Conservation (phyloP, 306 rosid genomes). For the Glycine soja region DNA sequence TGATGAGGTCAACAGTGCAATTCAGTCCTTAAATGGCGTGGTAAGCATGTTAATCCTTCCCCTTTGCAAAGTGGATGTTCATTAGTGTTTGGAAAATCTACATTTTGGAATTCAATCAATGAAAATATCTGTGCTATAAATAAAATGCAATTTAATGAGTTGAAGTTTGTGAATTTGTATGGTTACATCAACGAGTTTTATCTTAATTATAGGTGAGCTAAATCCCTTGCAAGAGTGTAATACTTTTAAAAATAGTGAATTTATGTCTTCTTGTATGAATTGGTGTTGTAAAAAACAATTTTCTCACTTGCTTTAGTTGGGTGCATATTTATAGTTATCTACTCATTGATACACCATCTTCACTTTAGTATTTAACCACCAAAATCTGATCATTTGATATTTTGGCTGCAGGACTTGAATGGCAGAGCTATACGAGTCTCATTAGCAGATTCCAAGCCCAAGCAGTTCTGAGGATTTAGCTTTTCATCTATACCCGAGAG, state of each 20-base stretch:
- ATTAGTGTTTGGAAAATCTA: neutral
- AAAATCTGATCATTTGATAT: conserved; percentile 38
- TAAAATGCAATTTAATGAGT: neutral
- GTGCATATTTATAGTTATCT: neutral
- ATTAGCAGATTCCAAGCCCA: conserved; percentile 72
- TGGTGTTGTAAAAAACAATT: neutral
- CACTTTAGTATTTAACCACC: neutral
- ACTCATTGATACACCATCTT: neutral
- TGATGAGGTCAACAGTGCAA: conserved; percentile 77
- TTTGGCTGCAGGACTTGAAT: conserved; percentile 70
- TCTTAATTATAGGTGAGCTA: neutral
- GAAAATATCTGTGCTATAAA: neutral
- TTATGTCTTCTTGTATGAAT: neutral
- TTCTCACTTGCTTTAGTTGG: neutral
- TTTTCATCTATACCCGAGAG: conserved; percentile 30
- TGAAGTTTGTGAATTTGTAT: neutral
- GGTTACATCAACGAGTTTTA: neutral
- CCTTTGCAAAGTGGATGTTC: neutral
- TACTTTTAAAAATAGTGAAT: neutral
- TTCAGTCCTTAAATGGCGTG: conserved; percentile 79
- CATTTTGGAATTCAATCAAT: neutral
- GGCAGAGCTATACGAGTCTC: conserved; percentile 88
- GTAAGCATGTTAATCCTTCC: conserved; percentile 57
- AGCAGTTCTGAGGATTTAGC: conserved; percentile 63
- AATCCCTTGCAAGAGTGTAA: neutral